Evolutionary conservation across 179 eudicot species (phyloP).

Genomic region (Silene vulgaris): DNA sequence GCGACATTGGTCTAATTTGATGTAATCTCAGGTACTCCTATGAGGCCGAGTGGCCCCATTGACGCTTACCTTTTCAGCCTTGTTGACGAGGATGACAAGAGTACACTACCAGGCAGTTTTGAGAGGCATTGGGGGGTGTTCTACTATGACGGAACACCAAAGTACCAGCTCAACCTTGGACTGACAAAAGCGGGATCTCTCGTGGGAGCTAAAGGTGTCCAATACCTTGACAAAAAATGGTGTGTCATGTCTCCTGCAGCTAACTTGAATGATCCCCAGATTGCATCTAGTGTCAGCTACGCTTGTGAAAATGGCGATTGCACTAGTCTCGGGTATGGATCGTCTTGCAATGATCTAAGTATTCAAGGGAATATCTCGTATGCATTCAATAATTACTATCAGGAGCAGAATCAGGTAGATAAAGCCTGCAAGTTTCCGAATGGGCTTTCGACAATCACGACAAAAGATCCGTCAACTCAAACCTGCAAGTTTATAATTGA

Average conservation of each 20-base stretch:
- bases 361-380: constrained; percentile 59
- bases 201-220: constrained; percentile 31
- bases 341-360: constrained; percentile 62
- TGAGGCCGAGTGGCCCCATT: constrained; percentile 42
- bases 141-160: constrained; percentile 35
- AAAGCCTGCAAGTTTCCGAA: constrained; percentile 35
- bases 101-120: constrained; percentile 31
- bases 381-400: constrained; percentile 69
- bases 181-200: constrained; percentile 20
- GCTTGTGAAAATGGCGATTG: constrained; percentile 40
- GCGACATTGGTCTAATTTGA: too few species aligned
- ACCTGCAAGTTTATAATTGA: constrained; percentile 32
- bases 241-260: constrained; percentile 36
- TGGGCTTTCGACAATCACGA: constrained; percentile 28
- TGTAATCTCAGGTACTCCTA: constrained; percentile 39
- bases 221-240: constrained; percentile 32
- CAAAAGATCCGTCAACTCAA: constrained; percentile 31
- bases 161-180: constrained; percentile 38
- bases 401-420: constrained; percentile 31
- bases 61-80: constrained; percentile 35
- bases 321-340: constrained; percentile 57
- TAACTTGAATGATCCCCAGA: constrained; percentile 28
- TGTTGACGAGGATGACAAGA: constrained; percentile 33
- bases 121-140: constrained; percentile 40
- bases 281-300: constrained; percentile 32